Base-by-base conservation (phyloP, 306 rosid species). In the Vicia villosa region DNA sequence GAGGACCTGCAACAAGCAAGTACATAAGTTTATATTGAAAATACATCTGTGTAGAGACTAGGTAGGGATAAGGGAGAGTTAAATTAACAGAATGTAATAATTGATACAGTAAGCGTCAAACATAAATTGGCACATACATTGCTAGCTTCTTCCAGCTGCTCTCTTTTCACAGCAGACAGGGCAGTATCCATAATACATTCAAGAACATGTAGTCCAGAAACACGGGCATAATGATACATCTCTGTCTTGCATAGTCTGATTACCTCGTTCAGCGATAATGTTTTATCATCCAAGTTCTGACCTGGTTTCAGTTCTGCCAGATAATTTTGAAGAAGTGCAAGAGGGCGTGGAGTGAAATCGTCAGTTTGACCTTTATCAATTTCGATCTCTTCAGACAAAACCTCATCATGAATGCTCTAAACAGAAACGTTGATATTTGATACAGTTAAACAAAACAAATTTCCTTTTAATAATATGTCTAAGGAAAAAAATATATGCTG, bases 221-320 rank as follows among this genome's bases (percentile, higher is more conserved):
- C 92, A 67, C 98, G 98, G 77, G 97, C 96, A 83, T 84, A 87
- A 74, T 94, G 98, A 77, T 85, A 88, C 86, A 90, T 77, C 65
- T 87, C 97, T 73, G 86, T 84, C 85, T 69, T 78, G 83, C 90
- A 94, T 77, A 81, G 84, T 62, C 68, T 67, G 63, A 86, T 76
- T 62, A 80, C 95, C 58, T 75, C 82, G 51, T 74, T 78, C 30
- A 72, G 37, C 58, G 76, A 70, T 21, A 65, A 21, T 22, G 88
- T 22, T 65, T 74, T 75, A 36, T 79, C 78, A 49, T 84, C 62
- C 57, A 66, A 34, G 68, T 83, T 75, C 67, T 81, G 63, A 45
- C 80, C 80, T 65, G 73, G 75, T 45, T 85, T 70, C 81, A 85
- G 57, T 61, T 83, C 89, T 65, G 21, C 76, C 28, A 80, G 73